Evolutionary conservation across 768 basidiomycete species (phyloP), one percentile per base, ranked within the genome.

Genomic region (Agaricus subrufescens): DNA sequence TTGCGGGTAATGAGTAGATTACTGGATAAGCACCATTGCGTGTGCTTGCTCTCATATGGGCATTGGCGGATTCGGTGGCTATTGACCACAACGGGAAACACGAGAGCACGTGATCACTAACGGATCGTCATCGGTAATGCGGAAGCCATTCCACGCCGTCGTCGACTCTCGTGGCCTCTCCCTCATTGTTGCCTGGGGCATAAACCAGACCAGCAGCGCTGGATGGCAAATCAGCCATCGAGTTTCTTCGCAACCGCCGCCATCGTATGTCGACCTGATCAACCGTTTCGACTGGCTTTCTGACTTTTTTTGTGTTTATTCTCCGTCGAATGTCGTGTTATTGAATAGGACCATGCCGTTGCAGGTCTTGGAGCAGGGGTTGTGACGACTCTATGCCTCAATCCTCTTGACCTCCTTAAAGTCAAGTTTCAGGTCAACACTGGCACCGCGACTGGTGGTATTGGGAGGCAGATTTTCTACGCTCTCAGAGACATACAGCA

Each of bases 381-480:
- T 62, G 86, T 88, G 64, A 91, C 93, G 37, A 94, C 94, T 47
- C 77, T 98, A 30, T 91, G 91, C 71, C 95, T 98, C 92, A 94
- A 98, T 69, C 97, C 97, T 6, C 80, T 99, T 34, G 97, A 99
- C 72, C 81, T 98, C 10, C 79, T 99, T 71, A 98, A 98, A 74
- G 80, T 97, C 67, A 89, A 93, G 66, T 84, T 94, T 51, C 97
- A 98, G 71, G 91, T 97, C 5, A 83, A 87, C 23, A 95, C 89
- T 0, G 71, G 78, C 30, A 79, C 76, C 34, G 82, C 81, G 0
- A 71, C 76, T 40, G 85, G 81, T 14, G 83, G 83, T 30, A 66
- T 87, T 34, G 86, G 89, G 31, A 81, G 74, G 58, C 84, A 87
- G 55, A 94, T 98, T 60, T 94, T 87, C 81, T 63, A 71, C 42